phyloP scores from a whole-genome alignment of 2,329 filamentous ascomycete species.

The Fusarium humuli region DNA sequence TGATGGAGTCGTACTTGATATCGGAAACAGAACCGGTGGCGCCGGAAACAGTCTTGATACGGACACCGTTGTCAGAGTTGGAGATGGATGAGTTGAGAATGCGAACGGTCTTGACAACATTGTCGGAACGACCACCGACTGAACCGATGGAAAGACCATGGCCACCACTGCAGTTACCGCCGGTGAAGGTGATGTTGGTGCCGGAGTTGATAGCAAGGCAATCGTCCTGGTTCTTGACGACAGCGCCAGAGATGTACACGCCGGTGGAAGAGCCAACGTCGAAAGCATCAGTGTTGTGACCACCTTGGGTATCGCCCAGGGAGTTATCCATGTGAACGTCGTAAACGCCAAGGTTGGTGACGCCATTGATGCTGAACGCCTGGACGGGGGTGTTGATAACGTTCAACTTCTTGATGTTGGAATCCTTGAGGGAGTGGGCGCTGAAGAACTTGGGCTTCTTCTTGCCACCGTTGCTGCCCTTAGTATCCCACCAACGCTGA shows the following conservation, averaged over 20 bases:
- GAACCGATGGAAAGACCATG: slow-evolving; percentile 59
- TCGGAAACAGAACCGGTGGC: slow-evolving; percentile 59
- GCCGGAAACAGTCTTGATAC: slow-evolving; percentile 62
- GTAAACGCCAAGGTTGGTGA: slow-evolving; percentile 51
- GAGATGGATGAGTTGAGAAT: slow-evolving; percentile 62
- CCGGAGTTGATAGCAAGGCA: slow-evolving; percentile 69
- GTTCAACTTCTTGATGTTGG: slow-evolving; percentile 54
- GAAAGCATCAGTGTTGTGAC: slow-evolving; percentile 70
- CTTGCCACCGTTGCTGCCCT: slow-evolving; percentile 70
- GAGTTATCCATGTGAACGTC: slow-evolving; percentile 55
- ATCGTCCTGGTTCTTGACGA: slow-evolving; percentile 71
- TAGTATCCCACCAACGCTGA: slow-evolving; percentile 69
- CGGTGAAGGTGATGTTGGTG: slow-evolving; percentile 59
- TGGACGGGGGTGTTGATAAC: slow-evolving; percentile 58
- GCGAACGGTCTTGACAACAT: slow-evolving; percentile 63
- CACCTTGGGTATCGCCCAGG: slow-evolving; percentile 51
- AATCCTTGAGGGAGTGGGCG: slow-evolving; percentile 55
- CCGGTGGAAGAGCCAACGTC: slow-evolving; percentile 63
- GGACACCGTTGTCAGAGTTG: slow-evolving; percentile 65
- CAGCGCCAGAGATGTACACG: slow-evolving; percentile 64
- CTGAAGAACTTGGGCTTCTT: slow-evolving; percentile 73
- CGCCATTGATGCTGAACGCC: slow-evolving; percentile 55
- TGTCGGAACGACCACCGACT: slow-evolving; percentile 62
- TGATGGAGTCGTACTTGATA: slow-evolving; percentile 58
- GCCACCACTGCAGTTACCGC: slow-evolving; percentile 58